Percentiles rank a stretch among this genome's conserved stretches.
phyloP scores from a whole-genome alignment of 1,284 basidiomycete species.

The Puccinia horiana region DNA sequence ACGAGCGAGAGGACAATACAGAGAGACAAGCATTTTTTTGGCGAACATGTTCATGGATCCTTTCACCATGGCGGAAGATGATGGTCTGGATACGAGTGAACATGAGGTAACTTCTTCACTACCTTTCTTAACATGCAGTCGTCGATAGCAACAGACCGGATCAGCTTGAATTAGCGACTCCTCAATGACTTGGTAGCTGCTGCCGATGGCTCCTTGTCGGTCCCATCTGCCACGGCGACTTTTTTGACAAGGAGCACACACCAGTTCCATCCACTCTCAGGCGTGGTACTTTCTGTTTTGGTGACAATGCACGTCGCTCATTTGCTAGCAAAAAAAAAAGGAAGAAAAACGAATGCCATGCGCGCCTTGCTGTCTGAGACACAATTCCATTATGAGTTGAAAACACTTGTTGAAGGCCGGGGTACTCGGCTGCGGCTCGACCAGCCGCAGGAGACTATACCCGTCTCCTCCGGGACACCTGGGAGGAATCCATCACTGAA shows the following conservation, averaged over 20 bases:
- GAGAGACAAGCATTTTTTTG: neutral
- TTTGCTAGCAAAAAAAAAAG: no score
- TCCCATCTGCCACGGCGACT: neutral
- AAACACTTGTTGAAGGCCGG: no score
- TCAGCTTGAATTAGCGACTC: neutral
- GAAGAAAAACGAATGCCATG: no score
- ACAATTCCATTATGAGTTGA: no score
- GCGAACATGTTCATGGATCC: no score
- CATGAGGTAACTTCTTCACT: neutral
- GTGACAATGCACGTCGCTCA: no score
- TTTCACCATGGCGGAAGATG: neutral
- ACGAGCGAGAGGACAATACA: neutral
- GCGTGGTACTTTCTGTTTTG: no score
- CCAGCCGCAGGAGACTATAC: no score
- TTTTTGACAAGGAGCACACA: neutral
- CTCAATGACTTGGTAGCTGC: neutral
- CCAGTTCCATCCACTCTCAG: neutral
- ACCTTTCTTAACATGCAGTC: neutral
- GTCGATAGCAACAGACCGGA: conserved; percentile 2
- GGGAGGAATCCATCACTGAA: no score
- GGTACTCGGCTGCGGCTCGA: no score
- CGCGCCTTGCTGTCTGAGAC: no score
- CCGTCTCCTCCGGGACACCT: no score
- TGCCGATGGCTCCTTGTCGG: neutral
- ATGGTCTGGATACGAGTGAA: neutral